Base-by-base conservation (phyloP, 2,329 filamentous ascomycete species). In the Orbilia oligospora region DNA sequence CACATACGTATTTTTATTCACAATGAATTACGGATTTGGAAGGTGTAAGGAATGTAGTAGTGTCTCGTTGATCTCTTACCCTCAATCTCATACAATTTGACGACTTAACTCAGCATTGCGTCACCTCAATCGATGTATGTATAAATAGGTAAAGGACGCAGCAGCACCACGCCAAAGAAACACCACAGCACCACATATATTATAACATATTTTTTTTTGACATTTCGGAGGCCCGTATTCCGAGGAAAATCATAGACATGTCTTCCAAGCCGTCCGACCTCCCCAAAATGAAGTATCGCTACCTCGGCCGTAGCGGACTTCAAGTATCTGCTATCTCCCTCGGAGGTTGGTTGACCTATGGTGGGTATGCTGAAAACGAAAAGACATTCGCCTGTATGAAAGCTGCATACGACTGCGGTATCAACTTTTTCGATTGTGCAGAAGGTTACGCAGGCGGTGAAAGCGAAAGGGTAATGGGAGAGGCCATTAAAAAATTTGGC, bases 311-410 rank as follows among this genome's bases (percentile, higher is more conserved):
- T 46, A 91, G 90, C 16, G 91, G 92, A 68, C 87, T 94, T 18
- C 90, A 93, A 83, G 91, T 94, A 38, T 93, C 91, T 30, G 88
- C 90, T 55, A 91, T 94, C 80, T 91, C 90, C 1, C 86, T 94
- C 1, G 92, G 90, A 75, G 89, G 90, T 81, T 91, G 90, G 90
- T 86, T 94, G 66, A 93, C 92, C 0, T 93, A 92, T 81, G 92
- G 92, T 68, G 91, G 91, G 18, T 90, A 92, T 81, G 90, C 93
- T 33, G 89, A 90, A 70, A 88, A 90, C 83, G 89, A 90, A 69
- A 87, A 87, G 79, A 87, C 89, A 0, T 89, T 88, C 82, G 86
- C 86, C 65, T 90, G 88, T 83, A 89, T 90, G 87, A 89, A 89
- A 84, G 86, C 87, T 2, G 88, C 88, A 2, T 90, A 88, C 80